These are phyloP conservation scores for Exobasidium cylindrosporum DNA, from an alignment of 1,284 basidiomycete species.

Conservation along the genomic window DNA sequence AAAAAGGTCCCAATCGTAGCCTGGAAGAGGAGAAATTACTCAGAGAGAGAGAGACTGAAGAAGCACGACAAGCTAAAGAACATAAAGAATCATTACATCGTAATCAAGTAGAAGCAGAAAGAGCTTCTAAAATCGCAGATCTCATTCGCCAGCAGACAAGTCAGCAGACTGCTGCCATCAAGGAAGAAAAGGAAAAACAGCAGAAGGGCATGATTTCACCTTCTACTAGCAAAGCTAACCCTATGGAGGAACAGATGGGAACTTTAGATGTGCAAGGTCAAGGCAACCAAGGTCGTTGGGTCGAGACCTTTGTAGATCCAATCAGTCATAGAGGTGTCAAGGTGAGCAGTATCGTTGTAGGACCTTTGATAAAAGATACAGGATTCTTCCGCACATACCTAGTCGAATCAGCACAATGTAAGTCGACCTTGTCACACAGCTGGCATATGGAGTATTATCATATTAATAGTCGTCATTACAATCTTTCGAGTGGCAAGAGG, in stretches of 20 bases:
- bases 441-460: conserved; percentile 44
- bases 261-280: background rate
- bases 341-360: conserved; percentile 32
- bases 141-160: conserved; percentile 40
- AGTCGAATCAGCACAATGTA: conserved; percentile 23
- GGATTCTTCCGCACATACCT: conserved; percentile 32
- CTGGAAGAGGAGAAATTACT: conserved; percentile 50
- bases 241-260: background rate
- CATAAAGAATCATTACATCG: background rate
- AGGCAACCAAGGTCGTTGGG: background rate
- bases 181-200: conserved; percentile 32
- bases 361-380: conserved; percentile 30
- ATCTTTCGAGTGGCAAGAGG: conserved; percentile 33
- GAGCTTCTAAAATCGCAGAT: conserved; percentile 37
- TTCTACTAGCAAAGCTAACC: background rate
- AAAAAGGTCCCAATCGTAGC: conserved; percentile 26
- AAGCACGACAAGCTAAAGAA: conserved; percentile 12
- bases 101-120: conserved; percentile 27
- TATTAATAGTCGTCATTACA: conserved; percentile 43
- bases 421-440: conserved; percentile 25
- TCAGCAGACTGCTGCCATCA: conserved; percentile 35
- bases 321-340: conserved; percentile 31
- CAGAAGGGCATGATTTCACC: conserved; percentile 15
- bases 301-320: conserved; percentile 41
- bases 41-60: conserved; percentile 36